Evolutionary conservation across 2,329 filamentous ascomycete genomes (phyloP).

Genomic region (Alternaria conjuncta): DNA sequence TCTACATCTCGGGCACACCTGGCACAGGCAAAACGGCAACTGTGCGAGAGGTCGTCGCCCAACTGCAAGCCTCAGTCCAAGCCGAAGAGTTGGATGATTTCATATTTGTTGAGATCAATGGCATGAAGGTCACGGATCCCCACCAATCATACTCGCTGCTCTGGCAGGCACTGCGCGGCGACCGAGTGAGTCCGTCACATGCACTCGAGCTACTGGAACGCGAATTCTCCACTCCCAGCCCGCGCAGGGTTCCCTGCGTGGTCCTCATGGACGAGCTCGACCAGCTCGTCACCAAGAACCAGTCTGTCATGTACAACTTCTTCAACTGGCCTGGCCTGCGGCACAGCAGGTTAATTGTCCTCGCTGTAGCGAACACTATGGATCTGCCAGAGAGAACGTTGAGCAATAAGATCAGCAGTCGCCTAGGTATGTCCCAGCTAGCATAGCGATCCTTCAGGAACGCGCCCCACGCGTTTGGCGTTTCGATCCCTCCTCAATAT

Average conservation of each 20-base stretch:
- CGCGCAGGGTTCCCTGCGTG: conserved; percentile 89
- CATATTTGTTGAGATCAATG: conserved; percentile 99
- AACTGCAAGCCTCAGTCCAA: conserved; percentile 84
- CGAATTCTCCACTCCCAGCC: conserved; percentile 91
- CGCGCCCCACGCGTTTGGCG: conserved; percentile 21
- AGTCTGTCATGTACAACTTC: conserved; percentile 99
- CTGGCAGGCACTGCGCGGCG: conserved; percentile 94
- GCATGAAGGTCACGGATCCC: conserved; percentile 98
- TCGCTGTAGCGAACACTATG: conserved; percentile 99
- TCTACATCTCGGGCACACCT: conserved; percentile 98
- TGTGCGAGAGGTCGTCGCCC: conserved; percentile 89
- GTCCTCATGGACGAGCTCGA: conserved; percentile 99
- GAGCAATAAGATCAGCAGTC: conserved; percentile 97
- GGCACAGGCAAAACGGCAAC: conserved; percentile 98
- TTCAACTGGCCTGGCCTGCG: conserved; percentile 97
- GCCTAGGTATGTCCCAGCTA: conserved; percentile 53
- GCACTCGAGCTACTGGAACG: conserved; percentile 88
- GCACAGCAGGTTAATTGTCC: conserved; percentile 90
- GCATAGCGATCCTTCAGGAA: conserved; percentile 25
- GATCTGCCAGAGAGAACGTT: conserved; percentile 94
- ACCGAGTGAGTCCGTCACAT: conserved; percentile 89
- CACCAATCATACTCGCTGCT: conserved; percentile 94
- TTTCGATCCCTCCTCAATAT: conserved; percentile 12
- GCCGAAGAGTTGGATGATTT: conserved; percentile 96
- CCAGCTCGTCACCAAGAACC: conserved; percentile 96